Conservation (phyloP, 2,329 filamentous ascomycete genomes). For the Emydomyces testavorans region DNA sequence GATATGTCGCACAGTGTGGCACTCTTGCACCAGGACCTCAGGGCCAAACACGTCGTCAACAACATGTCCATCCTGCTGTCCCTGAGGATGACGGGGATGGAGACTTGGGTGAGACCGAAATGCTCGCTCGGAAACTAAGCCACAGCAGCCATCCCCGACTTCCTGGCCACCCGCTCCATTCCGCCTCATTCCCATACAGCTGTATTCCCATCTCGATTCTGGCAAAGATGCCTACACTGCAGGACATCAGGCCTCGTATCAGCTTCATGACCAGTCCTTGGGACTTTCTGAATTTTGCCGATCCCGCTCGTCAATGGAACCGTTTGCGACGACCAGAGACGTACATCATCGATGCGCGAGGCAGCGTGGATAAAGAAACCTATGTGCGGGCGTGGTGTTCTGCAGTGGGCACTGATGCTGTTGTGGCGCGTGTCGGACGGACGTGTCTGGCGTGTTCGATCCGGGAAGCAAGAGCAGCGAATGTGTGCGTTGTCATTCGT, state of each 20-base stretch:
- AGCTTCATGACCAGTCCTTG: conserved; percentile 3
- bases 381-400: conserved; percentile 38
- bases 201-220: conserved; percentile 24
- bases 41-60: conserved; percentile 10
- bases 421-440: conserved; percentile 32
- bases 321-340: conserved; percentile 12
- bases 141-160: conserved; percentile 20
- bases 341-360: conserved; percentile 30
- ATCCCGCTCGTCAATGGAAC: not conserved
- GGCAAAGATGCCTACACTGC: conserved; percentile 16
- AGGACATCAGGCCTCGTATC: conserved; percentile 8
- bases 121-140: conserved; percentile 8
- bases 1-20: conserved; percentile 18
- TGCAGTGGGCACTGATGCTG: conserved; percentile 31
- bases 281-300: conserved; percentile 4
- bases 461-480: conserved; percentile 33
- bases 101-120: conserved; percentile 8
- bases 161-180: conserved; percentile 31
- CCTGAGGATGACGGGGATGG: not conserved
- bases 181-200: conserved; percentile 25
- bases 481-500: conserved; percentile 31
- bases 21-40: not conserved
- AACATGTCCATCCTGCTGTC: conserved; percentile 7
- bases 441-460: conserved; percentile 34
- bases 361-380: conserved; percentile 28